Conservation (phyloP, 306 rosid genomes). For the Citrullus colocynthis region DNA sequence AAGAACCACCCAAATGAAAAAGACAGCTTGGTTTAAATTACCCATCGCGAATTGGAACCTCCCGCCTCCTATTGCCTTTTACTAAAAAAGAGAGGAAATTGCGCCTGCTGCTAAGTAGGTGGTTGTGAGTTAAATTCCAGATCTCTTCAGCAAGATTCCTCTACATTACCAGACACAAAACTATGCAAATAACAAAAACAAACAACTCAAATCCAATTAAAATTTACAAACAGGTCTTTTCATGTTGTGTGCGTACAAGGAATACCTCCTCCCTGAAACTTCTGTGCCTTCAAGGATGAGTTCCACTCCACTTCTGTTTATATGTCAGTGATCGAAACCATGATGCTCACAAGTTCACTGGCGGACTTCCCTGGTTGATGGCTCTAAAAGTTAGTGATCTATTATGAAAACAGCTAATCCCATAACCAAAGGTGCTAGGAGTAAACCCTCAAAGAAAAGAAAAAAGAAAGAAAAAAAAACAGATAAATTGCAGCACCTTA, state of each 20-base stretch:
- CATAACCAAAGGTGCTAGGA: not conserved
- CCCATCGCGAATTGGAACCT: not conserved
- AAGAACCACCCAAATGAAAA: not conserved
- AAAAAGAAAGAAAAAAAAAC: not conserved
- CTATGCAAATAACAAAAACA: not conserved
- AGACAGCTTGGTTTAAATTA: not conserved
- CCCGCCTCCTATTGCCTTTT: not conserved
- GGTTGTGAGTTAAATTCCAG: not conserved
- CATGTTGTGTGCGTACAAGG: not conserved
- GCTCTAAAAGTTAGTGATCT: conserved; percentile 4
- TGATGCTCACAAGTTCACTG: conserved; percentile 61
- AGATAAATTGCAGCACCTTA: not conserved
- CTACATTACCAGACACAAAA: not conserved
- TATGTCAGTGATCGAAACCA: conserved; percentile 2
- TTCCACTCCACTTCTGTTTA: conserved; percentile 6
- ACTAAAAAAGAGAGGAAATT: not conserved
- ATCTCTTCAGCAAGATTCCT: not conserved
- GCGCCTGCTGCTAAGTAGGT: not conserved
- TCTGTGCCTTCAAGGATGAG: not conserved
- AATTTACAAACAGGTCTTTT: not conserved
- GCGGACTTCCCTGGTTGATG: conserved; percentile 60
- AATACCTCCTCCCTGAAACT: conserved; percentile 9
- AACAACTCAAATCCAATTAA: not conserved
- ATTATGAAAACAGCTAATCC: not conserved
- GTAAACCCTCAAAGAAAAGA: not conserved